A percentile compares a stretch with the other conserved stretches of the same genome.
These are phyloP conservation scores for Phytopythium kandeliae DNA, from an alignment of 352 stramenopile genomes.

Conservation along the genomic window DNA sequence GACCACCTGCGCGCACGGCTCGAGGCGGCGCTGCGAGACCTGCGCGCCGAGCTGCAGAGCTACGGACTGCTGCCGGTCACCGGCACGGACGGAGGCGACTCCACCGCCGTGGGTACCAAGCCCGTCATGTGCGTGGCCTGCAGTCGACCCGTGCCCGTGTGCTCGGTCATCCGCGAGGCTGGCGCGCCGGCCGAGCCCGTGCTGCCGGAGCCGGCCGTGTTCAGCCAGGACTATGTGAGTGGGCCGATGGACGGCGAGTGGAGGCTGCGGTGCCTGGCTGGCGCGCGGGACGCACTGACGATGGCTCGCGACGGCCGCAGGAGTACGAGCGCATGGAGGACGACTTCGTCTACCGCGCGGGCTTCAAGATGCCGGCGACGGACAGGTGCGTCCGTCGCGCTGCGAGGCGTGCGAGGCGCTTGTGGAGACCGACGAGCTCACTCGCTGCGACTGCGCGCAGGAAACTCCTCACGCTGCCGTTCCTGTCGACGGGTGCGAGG, in stretches of 20 bases:
- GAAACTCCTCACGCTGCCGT: conserved; percentile 70
- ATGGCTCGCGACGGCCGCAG: too few relatives aligned
- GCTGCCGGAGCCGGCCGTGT: conserved; percentile 17
- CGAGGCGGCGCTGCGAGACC: conserved; percentile 47
- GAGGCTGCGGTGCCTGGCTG: too few relatives aligned
- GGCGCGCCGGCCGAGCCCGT: conserved; percentile 32
- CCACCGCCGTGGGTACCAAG: conserved; percentile 73
- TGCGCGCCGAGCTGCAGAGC: conserved; percentile 64
- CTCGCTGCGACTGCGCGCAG: conserved; percentile 11
- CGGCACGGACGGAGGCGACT: conserved; percentile 36
- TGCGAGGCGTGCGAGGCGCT: too few relatives aligned
- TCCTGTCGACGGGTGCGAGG: conserved; percentile 56
- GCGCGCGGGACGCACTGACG: too few relatives aligned
- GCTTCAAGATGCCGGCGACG: conserved; percentile 80
- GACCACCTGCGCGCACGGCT: conserved; percentile 57
- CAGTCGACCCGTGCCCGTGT: conserved; percentile 69
- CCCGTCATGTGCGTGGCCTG: conserved; percentile 81
- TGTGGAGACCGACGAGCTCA: too few relatives aligned
- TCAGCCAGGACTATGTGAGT: conserved; percentile 15
- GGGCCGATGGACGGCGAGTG: too few relatives aligned
- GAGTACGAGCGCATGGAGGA: conserved; percentile 60
- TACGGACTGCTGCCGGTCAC: conserved; percentile 11
- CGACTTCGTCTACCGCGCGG: conserved; percentile 75
- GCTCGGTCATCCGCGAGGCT: conserved; percentile 39
- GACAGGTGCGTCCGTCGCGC: conserved; percentile 36